A percentile compares a stretch with the other conserved stretches of the same genome.
These are phyloP conservation scores for Isoetes taiwanensis DNA, from an alignment of 75 land plant species.

Conservation along the genomic window DNA sequence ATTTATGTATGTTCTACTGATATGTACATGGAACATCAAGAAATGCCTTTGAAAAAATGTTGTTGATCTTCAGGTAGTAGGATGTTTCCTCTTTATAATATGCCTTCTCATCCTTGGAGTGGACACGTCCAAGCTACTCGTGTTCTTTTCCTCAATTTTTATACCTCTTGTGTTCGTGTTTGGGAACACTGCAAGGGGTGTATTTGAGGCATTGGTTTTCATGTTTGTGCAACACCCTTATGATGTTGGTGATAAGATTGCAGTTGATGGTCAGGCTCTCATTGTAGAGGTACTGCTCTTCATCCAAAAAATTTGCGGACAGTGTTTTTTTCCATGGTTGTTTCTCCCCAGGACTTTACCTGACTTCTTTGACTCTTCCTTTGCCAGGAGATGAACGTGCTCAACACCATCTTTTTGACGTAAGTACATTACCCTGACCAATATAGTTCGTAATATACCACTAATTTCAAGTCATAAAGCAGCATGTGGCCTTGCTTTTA, in stretches of 20 bases:
- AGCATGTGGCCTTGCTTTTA: no score
- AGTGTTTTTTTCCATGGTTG: background rate
- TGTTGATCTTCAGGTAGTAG: conserved; percentile 14
- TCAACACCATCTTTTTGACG: conserved; percentile 36
- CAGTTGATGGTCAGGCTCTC: conserved; percentile 21
- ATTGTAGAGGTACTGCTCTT: conserved; percentile 21
- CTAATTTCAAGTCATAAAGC: no score
- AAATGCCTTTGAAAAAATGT: conserved; percentile 7
- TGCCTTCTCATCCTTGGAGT: conserved; percentile 31
- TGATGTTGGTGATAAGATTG: conserved; percentile 30
- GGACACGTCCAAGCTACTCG: conserved; percentile 30
- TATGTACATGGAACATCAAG: background rate
- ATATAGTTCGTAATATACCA: no score
- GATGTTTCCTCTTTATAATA: conserved; percentile 16
- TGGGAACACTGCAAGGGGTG: conserved; percentile 29
- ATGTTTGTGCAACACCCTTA: conserved; percentile 29
- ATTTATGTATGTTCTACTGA: no score
- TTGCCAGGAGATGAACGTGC: conserved; percentile 49
- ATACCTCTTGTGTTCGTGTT: conserved; percentile 33
- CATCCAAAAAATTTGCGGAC: background rate
- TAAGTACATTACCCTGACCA: conserved; percentile 15
- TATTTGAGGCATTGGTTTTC: conserved; percentile 28
- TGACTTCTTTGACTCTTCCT: no score
- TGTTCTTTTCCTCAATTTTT: conserved; percentile 33
- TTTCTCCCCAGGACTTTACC: no score